These are phyloP conservation scores for Lineolata rhizophorae DNA, from an alignment of 495 filamentous ascomycete genomes.

Conservation along the genomic window DNA sequence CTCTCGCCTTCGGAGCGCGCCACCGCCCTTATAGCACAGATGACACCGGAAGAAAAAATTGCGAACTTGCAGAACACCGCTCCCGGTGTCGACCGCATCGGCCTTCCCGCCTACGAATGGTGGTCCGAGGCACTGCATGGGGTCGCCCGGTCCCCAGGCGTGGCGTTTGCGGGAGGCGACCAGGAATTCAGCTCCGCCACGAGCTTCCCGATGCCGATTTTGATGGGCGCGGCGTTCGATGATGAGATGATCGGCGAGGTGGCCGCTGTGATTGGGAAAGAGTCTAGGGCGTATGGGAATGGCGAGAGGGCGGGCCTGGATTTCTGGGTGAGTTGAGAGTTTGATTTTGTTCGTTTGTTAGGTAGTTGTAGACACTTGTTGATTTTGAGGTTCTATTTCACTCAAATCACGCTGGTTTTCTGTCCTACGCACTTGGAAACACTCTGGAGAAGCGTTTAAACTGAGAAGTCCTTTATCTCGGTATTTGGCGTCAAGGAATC, in stretches of 20 bases:
- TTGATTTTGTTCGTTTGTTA: not conserved
- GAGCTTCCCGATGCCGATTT: constrained; percentile 38
- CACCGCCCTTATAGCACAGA: not conserved
- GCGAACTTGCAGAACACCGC: not conserved
- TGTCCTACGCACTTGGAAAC: too few species aligned
- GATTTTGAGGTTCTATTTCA: too few species aligned
- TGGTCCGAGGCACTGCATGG: constrained; percentile 32
- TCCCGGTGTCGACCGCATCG: not conserved
- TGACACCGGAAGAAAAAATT: not conserved
- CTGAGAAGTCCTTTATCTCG: too few species aligned
- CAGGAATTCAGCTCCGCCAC: constrained; percentile 39
- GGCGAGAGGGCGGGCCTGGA: constrained; percentile 32
- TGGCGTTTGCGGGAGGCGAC: constrained; percentile 28
- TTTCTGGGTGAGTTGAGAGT: constrained; percentile 20
- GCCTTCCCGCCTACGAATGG: constrained; percentile 1
- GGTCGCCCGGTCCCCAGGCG: constrained; percentile 25
- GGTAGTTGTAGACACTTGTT: too few species aligned
- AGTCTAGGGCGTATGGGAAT: constrained; percentile 49
- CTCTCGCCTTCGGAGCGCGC: not conserved
- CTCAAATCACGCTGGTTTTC: too few species aligned
- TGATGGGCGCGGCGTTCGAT: constrained; percentile 37
- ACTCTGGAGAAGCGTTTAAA: too few species aligned
- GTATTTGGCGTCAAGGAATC: too few species aligned
- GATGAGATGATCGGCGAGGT: constrained; percentile 34
- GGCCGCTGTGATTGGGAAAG: constrained; percentile 33